A percentile compares a stretch with the other conserved stretches of the same genome.
These are phyloP conservation scores for Peronospora destructor DNA, from an alignment of 352 stramenopile species.

Conservation along the genomic window DNA sequence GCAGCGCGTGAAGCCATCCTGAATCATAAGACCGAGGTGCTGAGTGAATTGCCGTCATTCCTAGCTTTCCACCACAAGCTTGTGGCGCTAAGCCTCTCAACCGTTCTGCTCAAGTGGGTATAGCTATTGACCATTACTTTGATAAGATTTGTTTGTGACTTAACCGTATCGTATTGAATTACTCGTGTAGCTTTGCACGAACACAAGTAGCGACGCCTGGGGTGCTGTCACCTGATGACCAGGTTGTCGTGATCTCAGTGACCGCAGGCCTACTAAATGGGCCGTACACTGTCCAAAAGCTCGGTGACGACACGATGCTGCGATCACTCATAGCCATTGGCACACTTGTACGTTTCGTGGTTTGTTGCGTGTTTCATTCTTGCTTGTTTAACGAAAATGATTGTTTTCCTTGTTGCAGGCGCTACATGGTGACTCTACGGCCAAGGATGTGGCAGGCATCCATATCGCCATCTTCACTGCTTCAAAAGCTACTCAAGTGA, in stretches of 20 bases:
- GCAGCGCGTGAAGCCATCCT: slow-evolving; percentile 39
- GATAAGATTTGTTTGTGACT: background rate
- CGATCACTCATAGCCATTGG: slow-evolving; percentile 59
- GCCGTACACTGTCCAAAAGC: slow-evolving; percentile 41
- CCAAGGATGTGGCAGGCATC: slow-evolving; percentile 42
- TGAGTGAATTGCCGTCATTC: slow-evolving; percentile 41
- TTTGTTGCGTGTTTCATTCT: background rate
- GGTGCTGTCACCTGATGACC: slow-evolving; percentile 41
- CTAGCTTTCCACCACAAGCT: slow-evolving; percentile 54
- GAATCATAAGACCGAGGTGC: slow-evolving; percentile 45
- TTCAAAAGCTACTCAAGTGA: slow-evolving; percentile 37
- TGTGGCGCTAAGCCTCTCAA: slow-evolving; percentile 58
- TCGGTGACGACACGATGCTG: slow-evolving; percentile 75
- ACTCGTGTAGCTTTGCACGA: slow-evolving; percentile 36
- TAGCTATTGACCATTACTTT: background rate
- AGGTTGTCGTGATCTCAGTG: slow-evolving; percentile 41
- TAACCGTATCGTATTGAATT: slow-evolving; percentile 8
- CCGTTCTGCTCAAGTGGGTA: slow-evolving; percentile 67
- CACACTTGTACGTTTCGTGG: slow-evolving; percentile 45
- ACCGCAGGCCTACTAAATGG: slow-evolving; percentile 49
- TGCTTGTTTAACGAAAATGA: slow-evolving; percentile 1
- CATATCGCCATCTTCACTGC: slow-evolving; percentile 51
- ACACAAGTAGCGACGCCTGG: slow-evolving; percentile 26
- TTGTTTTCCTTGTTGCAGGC: slow-evolving; percentile 21
- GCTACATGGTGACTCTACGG: slow-evolving; percentile 28